Base-by-base conservation (phyloP, 1,139 yeast species). In the Yamadazyma buinensis region DNA sequence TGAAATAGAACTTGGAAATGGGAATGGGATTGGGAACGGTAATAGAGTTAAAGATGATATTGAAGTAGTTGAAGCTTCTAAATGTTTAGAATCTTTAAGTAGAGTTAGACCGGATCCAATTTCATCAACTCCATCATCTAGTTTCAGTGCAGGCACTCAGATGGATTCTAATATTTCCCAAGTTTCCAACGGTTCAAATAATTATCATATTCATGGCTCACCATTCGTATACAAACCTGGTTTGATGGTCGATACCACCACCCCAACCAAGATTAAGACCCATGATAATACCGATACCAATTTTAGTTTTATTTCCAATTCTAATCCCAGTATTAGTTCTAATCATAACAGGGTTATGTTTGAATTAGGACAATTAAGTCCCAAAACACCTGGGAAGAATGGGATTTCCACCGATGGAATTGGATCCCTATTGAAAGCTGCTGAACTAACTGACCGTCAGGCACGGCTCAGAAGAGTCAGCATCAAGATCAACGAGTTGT, bases 31-130 rank as follows among this genome's bases (percentile, higher is more conserved):
- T 9, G 5, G 14, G 5, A 15, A 66, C 59, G 25, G 50, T 59
- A 12, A 12, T 22, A 11, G 23, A 6, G 10, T 6, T 9, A 5
- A 9, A 6, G 20, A 66, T 59, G 25, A 51, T 59, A 46, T 55
- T 35, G 72, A 64, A 33, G 53, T 67, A 12, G 61, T 66, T 12
- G 62, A 60, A 42, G 73, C 72, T 5, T 64, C 70, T 17, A 57
- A 58, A 41, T 66, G 72, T 38, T 52, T 67, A 20, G 70, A 65
- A 43, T 54, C 60, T 15, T 48, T 66, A 33, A 34, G 31, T 22
- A 29, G 22, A 12, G 10, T 18, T 11, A 40, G 38, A n/a, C 25
- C 25, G 13, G 8, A 4, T 23, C 12, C 25, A 23, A 7, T 3
- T 11, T 9, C 3, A 6, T 11, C 14, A n/a, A n/a, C n/a, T n/a